phyloP scores from a whole-genome alignment of 495 filamentous ascomycete species.

The Darksidea phi region DNA sequence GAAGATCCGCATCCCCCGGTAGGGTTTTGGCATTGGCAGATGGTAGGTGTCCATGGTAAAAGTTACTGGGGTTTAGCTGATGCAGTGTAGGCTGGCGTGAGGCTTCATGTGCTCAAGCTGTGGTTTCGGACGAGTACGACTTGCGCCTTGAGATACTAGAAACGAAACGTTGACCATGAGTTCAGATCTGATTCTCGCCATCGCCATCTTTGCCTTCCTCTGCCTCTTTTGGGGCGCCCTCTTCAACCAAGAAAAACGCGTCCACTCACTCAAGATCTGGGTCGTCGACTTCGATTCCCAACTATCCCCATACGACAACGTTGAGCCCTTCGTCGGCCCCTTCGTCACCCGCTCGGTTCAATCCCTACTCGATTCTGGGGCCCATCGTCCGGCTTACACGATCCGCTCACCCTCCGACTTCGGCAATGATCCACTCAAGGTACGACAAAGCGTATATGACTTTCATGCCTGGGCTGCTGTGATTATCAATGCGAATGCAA shows the following conservation, averaged over 20 bases:
- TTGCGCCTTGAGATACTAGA: background rate
- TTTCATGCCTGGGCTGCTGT: constrained; percentile 64
- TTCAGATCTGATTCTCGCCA: constrained; percentile 53
- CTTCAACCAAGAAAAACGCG: constrained; percentile 51
- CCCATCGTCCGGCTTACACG: constrained; percentile 52
- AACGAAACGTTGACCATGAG: background rate
- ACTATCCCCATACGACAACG: constrained; percentile 51
- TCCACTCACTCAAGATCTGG: constrained; percentile 52
- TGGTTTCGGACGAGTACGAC: constrained; percentile 49
- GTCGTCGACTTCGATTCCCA: constrained; percentile 67
- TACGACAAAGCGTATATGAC: constrained; percentile 62
- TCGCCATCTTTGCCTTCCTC: constrained; percentile 56
- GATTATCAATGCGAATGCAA: constrained; percentile 66
- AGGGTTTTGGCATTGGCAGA: constrained; percentile 52
- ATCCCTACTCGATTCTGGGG: constrained; percentile 15
- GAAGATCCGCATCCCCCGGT: constrained; percentile 37
- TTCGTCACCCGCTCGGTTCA: constrained; percentile 47
- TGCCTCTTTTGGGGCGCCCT: constrained; percentile 64
- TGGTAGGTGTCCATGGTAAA: constrained; percentile 33
- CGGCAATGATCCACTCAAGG: constrained; percentile 56
- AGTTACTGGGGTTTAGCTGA: background rate
- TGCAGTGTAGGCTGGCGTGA: constrained; percentile 38
- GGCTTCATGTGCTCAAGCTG: constrained; percentile 46
- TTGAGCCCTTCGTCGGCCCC: constrained; percentile 57
- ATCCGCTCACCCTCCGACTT: constrained; percentile 50